These are phyloP conservation scores for Rubia peregrina DNA, from an alignment of 305 asterid genomes.

Conservation along the genomic window DNA sequence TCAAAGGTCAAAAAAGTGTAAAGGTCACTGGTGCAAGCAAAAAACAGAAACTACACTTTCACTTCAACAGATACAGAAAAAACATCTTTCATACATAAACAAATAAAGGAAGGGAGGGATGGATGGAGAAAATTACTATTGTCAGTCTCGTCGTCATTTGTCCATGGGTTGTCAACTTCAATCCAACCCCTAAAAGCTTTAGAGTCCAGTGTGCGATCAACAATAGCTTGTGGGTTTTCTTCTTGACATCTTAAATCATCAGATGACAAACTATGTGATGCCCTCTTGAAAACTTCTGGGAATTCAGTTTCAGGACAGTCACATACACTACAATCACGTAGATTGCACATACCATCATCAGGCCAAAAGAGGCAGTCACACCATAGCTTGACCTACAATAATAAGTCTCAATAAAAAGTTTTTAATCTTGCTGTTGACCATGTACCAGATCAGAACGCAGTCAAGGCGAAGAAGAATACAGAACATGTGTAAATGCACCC, in stretches of 20 bases:
- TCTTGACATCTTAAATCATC: constrained; percentile 91
- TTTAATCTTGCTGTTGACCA: not conserved
- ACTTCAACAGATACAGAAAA: constrained; percentile 6
- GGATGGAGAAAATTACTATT: constrained; percentile 43
- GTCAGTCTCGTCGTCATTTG: constrained; percentile 84
- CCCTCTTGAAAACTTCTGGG: constrained; percentile 71
- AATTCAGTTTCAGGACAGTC: constrained; percentile 91
- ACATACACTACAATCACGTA: constrained; percentile 93
- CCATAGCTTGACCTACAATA: constrained; percentile 69
- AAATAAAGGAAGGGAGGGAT: constrained; percentile 3
- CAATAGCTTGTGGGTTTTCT: constrained; percentile 81
- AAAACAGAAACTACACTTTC: not conserved
- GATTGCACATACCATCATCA: constrained; percentile 94
- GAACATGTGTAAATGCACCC: not conserved
- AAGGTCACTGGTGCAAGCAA: not conserved
- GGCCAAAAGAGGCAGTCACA: constrained; percentile 99
- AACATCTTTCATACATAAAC: constrained; percentile 8
- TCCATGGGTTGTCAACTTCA: constrained; percentile 96
- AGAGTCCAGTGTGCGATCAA: constrained; percentile 85
- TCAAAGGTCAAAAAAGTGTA: not conserved
- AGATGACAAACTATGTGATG: constrained; percentile 41
- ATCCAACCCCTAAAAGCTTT: constrained; percentile 87
- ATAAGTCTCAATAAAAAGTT: not conserved
- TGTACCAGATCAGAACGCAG: not conserved
- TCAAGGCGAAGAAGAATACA: constrained; percentile 2